phyloP scores from a whole-genome alignment of 2,329 filamentous ascomycete genomes.

The Acrocalymma vagum region DNA sequence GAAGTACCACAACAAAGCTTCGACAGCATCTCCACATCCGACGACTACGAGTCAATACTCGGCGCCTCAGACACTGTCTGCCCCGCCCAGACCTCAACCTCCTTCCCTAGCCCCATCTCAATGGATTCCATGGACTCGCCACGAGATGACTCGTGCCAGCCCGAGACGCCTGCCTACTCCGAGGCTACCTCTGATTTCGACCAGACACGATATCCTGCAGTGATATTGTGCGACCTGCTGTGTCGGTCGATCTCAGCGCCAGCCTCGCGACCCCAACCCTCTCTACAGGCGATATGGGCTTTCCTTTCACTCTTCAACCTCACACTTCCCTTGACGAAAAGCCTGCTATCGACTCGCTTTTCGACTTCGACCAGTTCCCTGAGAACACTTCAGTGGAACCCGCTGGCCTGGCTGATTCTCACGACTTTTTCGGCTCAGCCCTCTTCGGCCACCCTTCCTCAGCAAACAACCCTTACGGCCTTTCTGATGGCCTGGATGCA shows the following conservation, averaged over 20 bases:
- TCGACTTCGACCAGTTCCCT: constrained; percentile 52
- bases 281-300: constrained; percentile 40
- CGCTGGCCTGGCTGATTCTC: constrained; percentile 40
- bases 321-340: constrained; percentile 49
- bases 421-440: constrained; percentile 45
- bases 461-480: constrained; percentile 42
- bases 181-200: constrained; percentile 71
- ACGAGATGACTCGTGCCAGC: constrained; percentile 46
- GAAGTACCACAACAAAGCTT: constrained; percentile 31
- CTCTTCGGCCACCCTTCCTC: constrained; percentile 38
- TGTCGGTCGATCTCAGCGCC: constrained; percentile 79
- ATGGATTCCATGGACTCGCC: constrained; percentile 51
- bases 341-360: constrained; percentile 45
- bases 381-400: constrained; percentile 36
- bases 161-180: constrained; percentile 49
- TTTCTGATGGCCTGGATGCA: constrained; percentile 50
- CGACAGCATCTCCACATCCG: constrained; percentile 30
- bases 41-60: constrained; percentile 24
- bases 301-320: constrained; percentile 47
- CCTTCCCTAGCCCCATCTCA: constrained; percentile 46
- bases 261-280: constrained; percentile 33
- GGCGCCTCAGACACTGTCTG: constrained; percentile 37
- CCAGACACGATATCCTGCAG: constrained; percentile 99
- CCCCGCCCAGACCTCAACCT: constrained; percentile 43
- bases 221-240: constrained; percentile 99